These are phyloP conservation scores for Suhomyces bokatorum DNA, from an alignment of 1,139 yeast genomes.

Conservation along the genomic window DNA sequence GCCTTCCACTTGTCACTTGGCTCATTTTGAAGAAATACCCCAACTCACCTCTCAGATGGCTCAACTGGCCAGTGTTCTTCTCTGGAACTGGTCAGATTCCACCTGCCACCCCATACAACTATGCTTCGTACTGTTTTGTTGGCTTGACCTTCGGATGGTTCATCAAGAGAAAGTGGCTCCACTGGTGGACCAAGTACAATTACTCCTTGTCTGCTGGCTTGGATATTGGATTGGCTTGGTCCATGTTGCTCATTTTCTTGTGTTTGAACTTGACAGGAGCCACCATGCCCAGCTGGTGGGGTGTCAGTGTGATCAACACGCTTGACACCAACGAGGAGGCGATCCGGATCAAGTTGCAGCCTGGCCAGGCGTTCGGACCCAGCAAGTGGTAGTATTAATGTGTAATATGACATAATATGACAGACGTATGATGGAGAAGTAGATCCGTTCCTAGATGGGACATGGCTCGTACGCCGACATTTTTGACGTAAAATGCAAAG, in stretches of 20 bases:
- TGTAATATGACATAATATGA: no score
- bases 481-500: conserved; percentile 2
- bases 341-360: conserved; percentile 13
- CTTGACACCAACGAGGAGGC: conserved; percentile 17
- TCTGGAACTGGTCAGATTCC: conserved; percentile 50
- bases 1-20: conserved; percentile 45
- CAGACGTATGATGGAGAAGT: no score
- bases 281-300: conserved; percentile 59
- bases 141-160: conserved; percentile 35
- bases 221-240: conserved; percentile 56
- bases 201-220: conserved; percentile 59
- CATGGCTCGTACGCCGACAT: conserved; percentile 1
- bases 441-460: no score
- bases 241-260: conserved; percentile 50
- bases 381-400: conserved; percentile 21
- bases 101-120: conserved; percentile 49
- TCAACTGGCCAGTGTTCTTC: conserved; percentile 51
- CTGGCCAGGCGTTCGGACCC: conserved; percentile 26
- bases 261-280: conserved; percentile 32
- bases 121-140: conserved; percentile 41
- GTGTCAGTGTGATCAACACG: conserved; percentile 43
- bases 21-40: conserved; percentile 50
- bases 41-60: conserved; percentile 43
- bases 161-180: conserved; percentile 43
- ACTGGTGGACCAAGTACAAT: conserved; percentile 70